Evolutionary conservation across 345 rosid species (phyloP).

Genomic region (Raphanus sativus): DNA sequence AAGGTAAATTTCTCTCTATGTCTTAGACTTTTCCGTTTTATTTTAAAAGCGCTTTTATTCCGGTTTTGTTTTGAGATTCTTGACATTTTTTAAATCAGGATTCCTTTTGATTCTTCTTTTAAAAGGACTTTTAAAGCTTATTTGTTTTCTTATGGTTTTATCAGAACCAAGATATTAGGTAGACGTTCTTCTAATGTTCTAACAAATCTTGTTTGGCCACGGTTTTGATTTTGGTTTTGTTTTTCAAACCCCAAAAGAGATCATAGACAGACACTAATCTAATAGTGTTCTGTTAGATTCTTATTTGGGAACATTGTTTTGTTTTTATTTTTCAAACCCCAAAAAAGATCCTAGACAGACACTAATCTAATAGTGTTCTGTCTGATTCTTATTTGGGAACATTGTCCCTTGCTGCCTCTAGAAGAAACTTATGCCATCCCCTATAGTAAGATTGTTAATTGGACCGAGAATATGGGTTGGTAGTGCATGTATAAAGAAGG

Average conservation of each 20-base stretch:
- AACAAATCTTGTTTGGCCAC: no score
- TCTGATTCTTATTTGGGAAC: conserved; percentile 1
- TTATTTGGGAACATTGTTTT: background rate
- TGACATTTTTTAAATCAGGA: background rate
- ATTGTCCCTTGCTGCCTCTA: background rate
- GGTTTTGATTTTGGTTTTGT: background rate
- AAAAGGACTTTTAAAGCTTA: background rate
- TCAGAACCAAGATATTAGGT: background rate
- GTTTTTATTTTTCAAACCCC: background rate
- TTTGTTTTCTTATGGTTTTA: background rate
- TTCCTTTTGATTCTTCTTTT: background rate
- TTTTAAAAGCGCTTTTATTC: background rate
- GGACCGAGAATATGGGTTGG: background rate
- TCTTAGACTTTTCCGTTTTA: background rate
- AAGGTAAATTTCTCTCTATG: background rate
- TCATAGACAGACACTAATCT: background rate
- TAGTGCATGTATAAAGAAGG: background rate
- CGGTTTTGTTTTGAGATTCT: background rate
- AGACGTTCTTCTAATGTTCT: background rate
- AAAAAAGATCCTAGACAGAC: background rate
- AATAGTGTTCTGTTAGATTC: conserved; percentile 2
- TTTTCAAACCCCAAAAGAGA: background rate
- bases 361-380: background rate
- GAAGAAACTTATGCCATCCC: background rate
- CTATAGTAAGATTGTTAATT: background rate